Evolutionary conservation across 1,284 basidiomycete genomes (phyloP).

Genomic region (Leccinum colubrinum): DNA sequence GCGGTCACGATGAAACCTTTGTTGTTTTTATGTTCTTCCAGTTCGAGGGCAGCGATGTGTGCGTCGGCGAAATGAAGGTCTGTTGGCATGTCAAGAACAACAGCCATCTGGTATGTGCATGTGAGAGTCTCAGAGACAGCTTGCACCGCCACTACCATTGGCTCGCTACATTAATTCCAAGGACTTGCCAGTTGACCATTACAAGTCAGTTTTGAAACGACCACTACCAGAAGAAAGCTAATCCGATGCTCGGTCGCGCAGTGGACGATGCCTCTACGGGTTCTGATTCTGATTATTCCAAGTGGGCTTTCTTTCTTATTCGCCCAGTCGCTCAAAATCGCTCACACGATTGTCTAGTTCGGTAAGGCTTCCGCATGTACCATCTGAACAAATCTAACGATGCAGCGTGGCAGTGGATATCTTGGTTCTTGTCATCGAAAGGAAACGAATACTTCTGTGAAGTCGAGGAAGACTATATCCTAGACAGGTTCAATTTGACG

Average conservation of each 20-base stretch:
- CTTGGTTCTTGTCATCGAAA: conserved; percentile 98
- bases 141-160: conserved; percentile 20
- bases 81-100: conserved; percentile 33
- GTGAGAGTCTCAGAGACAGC: not conserved
- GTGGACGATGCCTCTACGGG: conserved; percentile 88
- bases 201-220: conserved; percentile 28
- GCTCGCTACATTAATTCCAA: conserved; percentile 1
- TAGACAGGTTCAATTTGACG: conserved; percentile 97
- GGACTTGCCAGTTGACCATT: conserved; percentile 6
- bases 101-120: conserved; percentile 16
- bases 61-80: conserved; percentile 21
- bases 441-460: conserved; percentile 99
- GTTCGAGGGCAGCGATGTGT: conserved; percentile 12
- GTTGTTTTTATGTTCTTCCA: conserved; percentile 11
- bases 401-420: conserved; percentile 73
- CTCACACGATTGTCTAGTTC: conserved; percentile 36
- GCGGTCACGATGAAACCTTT: conserved; percentile 36
- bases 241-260: conserved; percentile 39
- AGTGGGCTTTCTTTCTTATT: conserved; percentile 45
- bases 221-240: conserved; percentile 16
- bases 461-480: conserved; percentile 98
- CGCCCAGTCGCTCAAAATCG: conserved; percentile 1
- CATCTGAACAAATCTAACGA: conserved; percentile 18
- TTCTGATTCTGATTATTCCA: conserved; percentile 87
- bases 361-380: conserved; percentile 32